A percentile compares a stretch with the other conserved stretches of the same genome.
phyloP scores from a whole-genome alignment of 441 rosid genomes.

The Gossypium trilobum region DNA sequence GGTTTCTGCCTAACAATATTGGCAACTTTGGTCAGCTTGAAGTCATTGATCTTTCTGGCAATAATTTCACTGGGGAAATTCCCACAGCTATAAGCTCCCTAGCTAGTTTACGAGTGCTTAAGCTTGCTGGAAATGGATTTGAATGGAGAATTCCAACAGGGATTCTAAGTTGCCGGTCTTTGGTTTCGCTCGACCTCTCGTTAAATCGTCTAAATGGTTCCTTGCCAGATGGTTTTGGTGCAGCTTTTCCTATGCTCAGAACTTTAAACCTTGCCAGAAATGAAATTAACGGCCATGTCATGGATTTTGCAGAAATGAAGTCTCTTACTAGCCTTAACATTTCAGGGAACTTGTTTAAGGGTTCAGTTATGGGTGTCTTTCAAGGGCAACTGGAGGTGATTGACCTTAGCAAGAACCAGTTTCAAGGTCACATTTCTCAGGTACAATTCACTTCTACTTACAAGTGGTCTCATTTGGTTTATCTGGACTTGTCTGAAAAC shows the following conservation, averaged over 20 bases:
- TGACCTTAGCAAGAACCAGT: slow-evolving; percentile 71
- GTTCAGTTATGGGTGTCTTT: slow-evolving; percentile 46
- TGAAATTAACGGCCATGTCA: slow-evolving; percentile 43
- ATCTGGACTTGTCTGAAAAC: slow-evolving; percentile 80
- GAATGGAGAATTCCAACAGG: slow-evolving; percentile 51
- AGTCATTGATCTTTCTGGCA: slow-evolving; percentile 56
- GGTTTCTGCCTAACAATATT: slow-evolving; percentile 58
- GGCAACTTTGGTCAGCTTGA: slow-evolving; percentile 72
- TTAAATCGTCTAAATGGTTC: slow-evolving; percentile 55
- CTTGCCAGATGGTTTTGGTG: slow-evolving; percentile 62
- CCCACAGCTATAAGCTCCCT: slow-evolving; percentile 62
- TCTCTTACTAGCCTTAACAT: slow-evolving; percentile 54
- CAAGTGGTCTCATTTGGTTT: slow-evolving; percentile 50
- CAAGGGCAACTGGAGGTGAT: slow-evolving; percentile 37
- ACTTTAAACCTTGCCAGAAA: slow-evolving; percentile 59
- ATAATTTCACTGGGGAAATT: slow-evolving; percentile 65
- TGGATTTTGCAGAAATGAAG: slow-evolving; percentile 43
- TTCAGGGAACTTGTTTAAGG: slow-evolving; percentile 59
- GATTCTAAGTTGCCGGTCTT: slow-evolving; percentile 42
- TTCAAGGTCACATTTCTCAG: slow-evolving; percentile 73
- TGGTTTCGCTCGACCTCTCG: slow-evolving; percentile 59
- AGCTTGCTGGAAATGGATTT: slow-evolving; percentile 49
- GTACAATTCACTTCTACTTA: slow-evolving; percentile 50
- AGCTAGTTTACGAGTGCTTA: slow-evolving; percentile 45
- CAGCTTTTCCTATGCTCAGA: slow-evolving; percentile 61